Base-by-base conservation (phyloP, 805 yeast genomes). In the Pichia paraexigua region DNA sequence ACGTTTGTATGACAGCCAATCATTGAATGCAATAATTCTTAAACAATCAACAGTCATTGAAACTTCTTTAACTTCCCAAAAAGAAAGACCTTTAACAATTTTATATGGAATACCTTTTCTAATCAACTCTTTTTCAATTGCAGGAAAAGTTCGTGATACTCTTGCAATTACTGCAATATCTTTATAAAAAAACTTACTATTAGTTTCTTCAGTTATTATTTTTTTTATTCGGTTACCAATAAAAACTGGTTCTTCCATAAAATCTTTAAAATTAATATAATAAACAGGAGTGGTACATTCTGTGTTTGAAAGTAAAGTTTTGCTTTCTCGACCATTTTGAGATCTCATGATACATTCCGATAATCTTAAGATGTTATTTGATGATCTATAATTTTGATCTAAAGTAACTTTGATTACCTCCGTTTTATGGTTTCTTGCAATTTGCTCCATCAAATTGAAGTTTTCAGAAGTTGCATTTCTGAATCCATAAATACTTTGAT, bases 401-500 rank as follows among this genome's bases (percentile, higher is more conserved):
- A 92, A 71, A 1, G 82, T 68, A 6, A 70, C 60, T 13, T 60
- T 57, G n/a, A 68, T 60, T 0, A 56, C 49, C 0, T 37, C 28
- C 6, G 48, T 43, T 2, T 57, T 56, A 17, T 44, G 61, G 1
- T 61, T 56, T 2, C 25, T 48, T 42, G 61, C 76, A 52, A 70
- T 61, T 0, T 57, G 49, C 41, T 68, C 65, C 87, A 89, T 80
- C 15, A 70, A 70, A 41, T 68, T 68, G 59, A 91, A 87, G 59
- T 87, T 90, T 18, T 72, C 69, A 1, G 84, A 73, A 37, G 81
- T 80, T 0, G 97, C 97, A 60, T 84, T 82, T 54, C 98, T 72
- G 59, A 92, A 92, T 0, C 85, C 89, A 64, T 94, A 92, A 22
- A 92, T 92, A 61, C 95, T 84, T 66, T 92, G 99, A 65, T 94